A percentile compares a stretch with the other conserved stretches of the same genome.
phyloP scores from a whole-genome alignment of 805 yeast genomes.

The Ogataea chonburiensis region DNA sequence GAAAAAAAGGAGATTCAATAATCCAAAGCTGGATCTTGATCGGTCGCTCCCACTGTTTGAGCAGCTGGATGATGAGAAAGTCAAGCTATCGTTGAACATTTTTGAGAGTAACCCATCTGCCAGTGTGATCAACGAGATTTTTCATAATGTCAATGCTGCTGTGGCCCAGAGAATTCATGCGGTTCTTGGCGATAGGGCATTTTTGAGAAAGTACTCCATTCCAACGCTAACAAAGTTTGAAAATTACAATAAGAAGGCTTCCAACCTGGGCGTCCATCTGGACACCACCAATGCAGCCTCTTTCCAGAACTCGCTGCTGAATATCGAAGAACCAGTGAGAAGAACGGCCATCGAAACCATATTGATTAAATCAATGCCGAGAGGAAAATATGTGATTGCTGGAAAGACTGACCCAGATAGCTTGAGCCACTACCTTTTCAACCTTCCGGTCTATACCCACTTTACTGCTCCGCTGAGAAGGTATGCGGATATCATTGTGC shows the following conservation, averaged over 20 bases:
- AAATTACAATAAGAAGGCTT: constrained; percentile 69
- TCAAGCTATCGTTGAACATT: constrained; percentile 67
- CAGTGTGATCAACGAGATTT: constrained; percentile 68
- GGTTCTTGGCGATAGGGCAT: constrained; percentile 73
- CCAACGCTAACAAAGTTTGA: constrained; percentile 83
- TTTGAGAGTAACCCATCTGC: constrained; percentile 59
- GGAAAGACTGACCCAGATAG: constrained; percentile 81
- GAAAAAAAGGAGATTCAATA: constrained; percentile 62
- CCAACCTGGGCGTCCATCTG: constrained; percentile 61
- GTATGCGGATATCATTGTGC: constrained; percentile 90
- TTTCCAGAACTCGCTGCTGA: constrained; percentile 67
- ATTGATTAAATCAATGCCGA: constrained; percentile 74
- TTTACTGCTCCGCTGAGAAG: constrained; percentile 91
- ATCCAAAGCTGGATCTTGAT: constrained; percentile 44
- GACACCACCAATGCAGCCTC: constrained; percentile 75
- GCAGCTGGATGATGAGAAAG: constrained; percentile 83
- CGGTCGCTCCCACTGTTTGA: constrained; percentile 67
- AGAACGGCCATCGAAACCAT: constrained; percentile 78
- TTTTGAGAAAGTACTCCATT: constrained; percentile 82
- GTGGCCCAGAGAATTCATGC: constrained; percentile 80
- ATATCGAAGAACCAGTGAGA: constrained; percentile 56
- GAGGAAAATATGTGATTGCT: constrained; percentile 86
- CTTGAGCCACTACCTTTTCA: constrained; percentile 76
- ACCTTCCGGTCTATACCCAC: constrained; percentile 85
- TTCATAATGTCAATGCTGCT: constrained; percentile 77